These are phyloP conservation scores for Phytophthora fragariaefolia DNA, from an alignment of 352 stramenopile species.

Conservation along the genomic window DNA sequence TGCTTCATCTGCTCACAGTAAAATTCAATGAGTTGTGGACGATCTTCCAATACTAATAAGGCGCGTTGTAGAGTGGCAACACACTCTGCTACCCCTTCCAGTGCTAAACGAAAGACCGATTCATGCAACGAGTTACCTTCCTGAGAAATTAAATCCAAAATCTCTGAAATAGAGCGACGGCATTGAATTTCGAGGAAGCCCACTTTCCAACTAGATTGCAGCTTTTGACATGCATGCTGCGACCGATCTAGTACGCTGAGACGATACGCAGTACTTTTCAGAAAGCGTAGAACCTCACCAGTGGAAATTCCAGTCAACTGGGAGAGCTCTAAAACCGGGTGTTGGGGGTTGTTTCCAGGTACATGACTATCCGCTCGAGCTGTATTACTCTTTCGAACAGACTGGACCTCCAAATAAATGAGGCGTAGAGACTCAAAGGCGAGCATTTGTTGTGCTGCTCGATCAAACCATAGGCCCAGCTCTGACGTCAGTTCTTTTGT, in stretches of 20 bases:
- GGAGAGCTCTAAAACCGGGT: conserved; percentile 25
- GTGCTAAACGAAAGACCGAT: conserved; percentile 42
- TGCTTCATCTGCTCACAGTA: conserved; percentile 78
- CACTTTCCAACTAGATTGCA: conserved; percentile 74
- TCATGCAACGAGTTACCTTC: conserved; percentile 55
- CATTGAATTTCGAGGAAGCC: conserved; percentile 83
- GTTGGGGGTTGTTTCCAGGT: background rate
- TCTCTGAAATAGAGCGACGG: conserved; percentile 59
- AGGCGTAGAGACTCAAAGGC: conserved; percentile 60
- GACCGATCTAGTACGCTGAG: conserved; percentile 54
- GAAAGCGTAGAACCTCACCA: conserved; percentile 49
- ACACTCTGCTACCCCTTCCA: conserved; percentile 50
- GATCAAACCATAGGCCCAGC: conserved; percentile 54
- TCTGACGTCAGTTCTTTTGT: conserved; percentile 41
- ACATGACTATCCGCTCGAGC: background rate
- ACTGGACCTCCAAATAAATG: conserved; percentile 58
- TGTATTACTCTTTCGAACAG: conserved; percentile 23
- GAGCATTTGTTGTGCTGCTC: conserved; percentile 59
- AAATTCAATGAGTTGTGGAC: conserved; percentile 71
- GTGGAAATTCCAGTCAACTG: conserved; percentile 45
- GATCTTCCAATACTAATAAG: conserved; percentile 60
- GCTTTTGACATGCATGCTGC: conserved; percentile 67
- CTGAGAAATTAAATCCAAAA: conserved; percentile 61
- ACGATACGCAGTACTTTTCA: conserved; percentile 46
- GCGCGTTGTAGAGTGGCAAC: conserved; percentile 53